Conservation (phyloP, 208 protist species). For the Trypanosoma cruzi region DNA sequence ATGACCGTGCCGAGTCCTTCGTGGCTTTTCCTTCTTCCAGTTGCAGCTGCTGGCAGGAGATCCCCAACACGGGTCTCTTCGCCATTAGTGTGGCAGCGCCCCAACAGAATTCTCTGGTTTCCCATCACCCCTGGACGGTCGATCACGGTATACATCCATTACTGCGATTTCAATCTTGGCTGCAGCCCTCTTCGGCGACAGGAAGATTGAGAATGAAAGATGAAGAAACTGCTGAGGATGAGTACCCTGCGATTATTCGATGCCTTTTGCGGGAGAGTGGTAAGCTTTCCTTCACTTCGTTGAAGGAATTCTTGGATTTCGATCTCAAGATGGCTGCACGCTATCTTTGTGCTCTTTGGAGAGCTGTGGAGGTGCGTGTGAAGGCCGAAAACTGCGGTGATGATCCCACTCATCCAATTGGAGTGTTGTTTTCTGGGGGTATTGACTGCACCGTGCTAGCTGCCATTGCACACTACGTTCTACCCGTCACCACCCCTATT, state of each 20-base stretch:
- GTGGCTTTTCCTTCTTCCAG: conserved; percentile 1
- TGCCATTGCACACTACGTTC: conserved; percentile 84
- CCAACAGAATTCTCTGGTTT: conserved; percentile 12
- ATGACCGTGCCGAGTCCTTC: background rate
- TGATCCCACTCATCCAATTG: conserved; percentile 62
- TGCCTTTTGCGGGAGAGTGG: conserved; percentile 14
- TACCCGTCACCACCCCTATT: conserved; percentile 84
- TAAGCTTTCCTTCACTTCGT: conserved; percentile 15
- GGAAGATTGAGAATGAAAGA: background rate
- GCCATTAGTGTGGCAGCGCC: conserved; percentile 20
- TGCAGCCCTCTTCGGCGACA: conserved; percentile 22
- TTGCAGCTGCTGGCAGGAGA: conserved; percentile 62
- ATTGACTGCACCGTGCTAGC: conserved; percentile 95
- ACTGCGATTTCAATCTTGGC: conserved; percentile 60
- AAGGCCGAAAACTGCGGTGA: conserved; percentile 51
- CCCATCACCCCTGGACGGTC: conserved; percentile 40
- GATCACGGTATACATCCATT: conserved; percentile 30
- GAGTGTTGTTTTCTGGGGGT: conserved; percentile 93
- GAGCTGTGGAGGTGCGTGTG: conserved; percentile 64
- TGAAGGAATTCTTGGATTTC: conserved; percentile 4
- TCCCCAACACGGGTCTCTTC: conserved; percentile 69
- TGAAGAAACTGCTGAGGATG: conserved; percentile 12
- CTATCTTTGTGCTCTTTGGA: conserved; percentile 76
- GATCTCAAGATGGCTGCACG: conserved; percentile 43
- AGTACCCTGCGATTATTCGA: background rate